Conservation (phyloP, 129 eudicot species). For the Saussurea involucrata region DNA sequence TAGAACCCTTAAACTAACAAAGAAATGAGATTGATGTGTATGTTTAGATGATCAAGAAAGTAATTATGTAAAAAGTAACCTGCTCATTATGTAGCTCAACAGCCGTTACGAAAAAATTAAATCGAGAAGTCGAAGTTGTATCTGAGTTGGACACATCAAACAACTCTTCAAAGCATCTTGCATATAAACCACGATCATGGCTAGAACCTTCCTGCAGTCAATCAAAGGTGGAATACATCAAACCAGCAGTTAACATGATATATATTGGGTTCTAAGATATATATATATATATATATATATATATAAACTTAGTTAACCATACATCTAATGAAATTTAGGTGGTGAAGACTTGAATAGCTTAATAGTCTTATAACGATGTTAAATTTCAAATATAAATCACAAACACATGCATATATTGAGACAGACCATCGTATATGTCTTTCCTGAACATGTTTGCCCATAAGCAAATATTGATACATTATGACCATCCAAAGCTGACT, state of each 20-base stretch:
- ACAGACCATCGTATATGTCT: slow-evolving; percentile 90
- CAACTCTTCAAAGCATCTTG: slow-evolving; percentile 94
- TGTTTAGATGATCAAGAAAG: not conserved
- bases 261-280: not conserved
- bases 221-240: not conserved
- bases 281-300: no score
- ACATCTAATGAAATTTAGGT: not conserved
- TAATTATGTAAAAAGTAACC: slow-evolving; percentile 38
- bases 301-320: slow-evolving; percentile 6
- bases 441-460: slow-evolving; percentile 91
- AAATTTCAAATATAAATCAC: not conserved
- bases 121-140: slow-evolving; percentile 78
- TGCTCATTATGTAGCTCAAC: slow-evolving; percentile 91
- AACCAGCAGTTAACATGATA: not conserved
- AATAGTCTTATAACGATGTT: slow-evolving; percentile 8
- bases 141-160: slow-evolving; percentile 98
- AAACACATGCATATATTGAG: slow-evolving; percentile 6
- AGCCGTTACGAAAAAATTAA: slow-evolving; percentile 69
- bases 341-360: not conserved
- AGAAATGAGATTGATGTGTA: not conserved
- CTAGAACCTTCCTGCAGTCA: slow-evolving; percentile 93
- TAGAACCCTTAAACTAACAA: not conserved
- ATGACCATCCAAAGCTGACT: slow-evolving; percentile 98
- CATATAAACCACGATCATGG: slow-evolving; percentile 96
- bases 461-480: slow-evolving; percentile 89